Evolutionary conservation across 2,329 filamentous ascomycete genomes (phyloP).

Genomic region (Hymenoscyphus occultus): DNA sequence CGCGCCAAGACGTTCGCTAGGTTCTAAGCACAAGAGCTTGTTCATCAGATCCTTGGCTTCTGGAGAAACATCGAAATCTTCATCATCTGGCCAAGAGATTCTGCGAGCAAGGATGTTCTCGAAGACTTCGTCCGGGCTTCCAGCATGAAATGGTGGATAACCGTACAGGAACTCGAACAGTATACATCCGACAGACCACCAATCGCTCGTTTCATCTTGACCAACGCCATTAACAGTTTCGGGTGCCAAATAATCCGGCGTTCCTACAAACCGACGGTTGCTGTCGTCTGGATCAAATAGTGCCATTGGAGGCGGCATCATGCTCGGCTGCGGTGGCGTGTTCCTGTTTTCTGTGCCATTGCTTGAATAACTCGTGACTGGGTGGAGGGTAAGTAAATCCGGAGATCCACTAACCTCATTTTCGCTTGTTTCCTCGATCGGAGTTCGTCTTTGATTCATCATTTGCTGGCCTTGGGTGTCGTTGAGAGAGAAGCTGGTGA

Average conservation of each 20-base stretch:
- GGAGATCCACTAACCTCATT: constrained; percentile 72
- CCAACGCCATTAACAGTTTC: constrained; percentile 95
- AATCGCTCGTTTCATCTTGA: constrained; percentile 97
- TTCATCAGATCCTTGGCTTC: constrained; percentile 96
- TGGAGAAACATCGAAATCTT: constrained; percentile 73
- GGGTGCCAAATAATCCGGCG: constrained; percentile 92
- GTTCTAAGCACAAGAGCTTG: constrained; percentile 81
- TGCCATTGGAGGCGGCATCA: constrained; percentile 87
- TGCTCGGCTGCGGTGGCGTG: constrained; percentile 60
- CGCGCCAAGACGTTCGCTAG: constrained; percentile 75
- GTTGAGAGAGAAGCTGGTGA: constrained; percentile 73
- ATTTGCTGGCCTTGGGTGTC: constrained; percentile 48
- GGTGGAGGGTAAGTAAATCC: constrained; percentile 67
- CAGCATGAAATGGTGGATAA: constrained; percentile 87
- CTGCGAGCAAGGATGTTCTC: constrained; percentile 89
- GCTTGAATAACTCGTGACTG: constrained; percentile 40
- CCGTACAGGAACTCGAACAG: constrained; percentile 95
- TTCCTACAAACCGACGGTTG: constrained; percentile 90
- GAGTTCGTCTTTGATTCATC: constrained; percentile 49
- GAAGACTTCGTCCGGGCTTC: constrained; percentile 88
- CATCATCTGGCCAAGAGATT: constrained; percentile 88
- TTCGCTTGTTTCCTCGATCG: constrained; percentile 72
- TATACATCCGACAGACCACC: constrained; percentile 99
- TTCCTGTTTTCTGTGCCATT: constrained; percentile 46
- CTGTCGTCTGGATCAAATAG: constrained; percentile 94